Evolutionary conservation across 75 land plant genomes (phyloP), one percentile per base, ranked within the genome.

Genomic region (Adiantum capillusveneris): DNA sequence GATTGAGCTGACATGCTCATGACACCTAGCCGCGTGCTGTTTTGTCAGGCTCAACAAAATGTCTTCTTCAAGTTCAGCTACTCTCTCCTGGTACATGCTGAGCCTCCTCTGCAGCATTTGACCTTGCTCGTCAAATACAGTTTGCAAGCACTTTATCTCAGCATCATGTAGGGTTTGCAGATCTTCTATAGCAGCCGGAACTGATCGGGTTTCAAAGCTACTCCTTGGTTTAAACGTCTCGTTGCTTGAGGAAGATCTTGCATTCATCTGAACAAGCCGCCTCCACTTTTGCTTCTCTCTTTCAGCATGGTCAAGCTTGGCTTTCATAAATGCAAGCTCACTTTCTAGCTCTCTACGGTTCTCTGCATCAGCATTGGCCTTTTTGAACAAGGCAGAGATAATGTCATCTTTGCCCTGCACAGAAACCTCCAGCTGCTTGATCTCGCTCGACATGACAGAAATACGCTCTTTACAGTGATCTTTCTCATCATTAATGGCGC

Each of bases 321-420:
- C 69, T 31, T 74, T 84, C 1, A 63, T 60, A 16, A 69, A 51
- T 53, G 77, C 79, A 24, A 84, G 63, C 58, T 88, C 94, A 44
- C 82, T 75, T 26, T 82, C 52, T 25, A 88, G 62, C 60, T 71
- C 65, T 53, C 82, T 69, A 43, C 75, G 82, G 55, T 89, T 80
- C 1, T 67, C 62, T 1, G 81, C 71, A 67, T 88, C 83, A 25
- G 63, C 41, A 50, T 77, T 85, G 3, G 77, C 72, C 51, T 75
- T 72, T 52, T 78, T 80, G 52, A 84, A 64, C 84, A 84, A 75
- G 0, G 76, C 80, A 3, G 88, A 74, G 41, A 84, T 29, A 34
- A 91, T 68, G 21, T 82, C 79, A 43, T 87, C 97, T 63, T 84
- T 87, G 49, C 77, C 88, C 30, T 81, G 81, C 11, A 53, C 53